These are phyloP conservation scores for Penicillium nucicola DNA, from an alignment of 495 filamentous ascomycete species.

Conservation along the genomic window DNA sequence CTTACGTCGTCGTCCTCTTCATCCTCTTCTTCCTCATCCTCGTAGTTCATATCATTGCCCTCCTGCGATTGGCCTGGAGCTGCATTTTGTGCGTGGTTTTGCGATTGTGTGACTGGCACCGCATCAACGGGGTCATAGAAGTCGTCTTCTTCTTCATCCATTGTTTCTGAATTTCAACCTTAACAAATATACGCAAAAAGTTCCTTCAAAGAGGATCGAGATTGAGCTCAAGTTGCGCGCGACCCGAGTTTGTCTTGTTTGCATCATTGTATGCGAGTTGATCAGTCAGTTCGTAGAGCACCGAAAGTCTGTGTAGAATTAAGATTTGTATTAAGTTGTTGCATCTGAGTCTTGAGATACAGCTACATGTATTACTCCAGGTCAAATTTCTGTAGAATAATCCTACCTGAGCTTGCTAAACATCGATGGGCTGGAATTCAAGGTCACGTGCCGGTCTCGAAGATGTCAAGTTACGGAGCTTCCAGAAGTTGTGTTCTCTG, in stretches of 20 bases:
- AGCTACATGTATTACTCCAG: no score
- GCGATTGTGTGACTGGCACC: constrained; percentile 27
- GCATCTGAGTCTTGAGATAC: no score
- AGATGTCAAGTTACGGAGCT: constrained; percentile 17
- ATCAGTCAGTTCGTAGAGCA: neutral
- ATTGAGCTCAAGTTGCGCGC: constrained; percentile 17
- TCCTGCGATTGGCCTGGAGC: constrained; percentile 30
- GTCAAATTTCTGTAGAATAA: no score
- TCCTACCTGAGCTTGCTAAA: no score
- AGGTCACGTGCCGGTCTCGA: constrained; percentile 17
- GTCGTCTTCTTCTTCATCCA: constrained; percentile 55
- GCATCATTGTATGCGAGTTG: constrained; percentile 8
- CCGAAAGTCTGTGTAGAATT: no score
- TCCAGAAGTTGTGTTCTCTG: neutral
- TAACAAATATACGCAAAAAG: constrained; percentile 11
- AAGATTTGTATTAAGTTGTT: no score
- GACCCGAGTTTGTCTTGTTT: constrained; percentile 37
- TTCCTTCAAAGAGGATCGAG: constrained; percentile 14
- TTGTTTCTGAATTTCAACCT: constrained; percentile 20
- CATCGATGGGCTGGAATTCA: neutral
- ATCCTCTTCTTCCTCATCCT: constrained; percentile 75
- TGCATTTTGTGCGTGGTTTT: constrained; percentile 23
- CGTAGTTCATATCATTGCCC: constrained; percentile 62
- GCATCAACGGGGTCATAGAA: constrained; percentile 51
- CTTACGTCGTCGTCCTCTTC: constrained; percentile 58